phyloP scores from a whole-genome alignment of 768 basidiomycete genomes.

The Amyloporia xantha region DNA sequence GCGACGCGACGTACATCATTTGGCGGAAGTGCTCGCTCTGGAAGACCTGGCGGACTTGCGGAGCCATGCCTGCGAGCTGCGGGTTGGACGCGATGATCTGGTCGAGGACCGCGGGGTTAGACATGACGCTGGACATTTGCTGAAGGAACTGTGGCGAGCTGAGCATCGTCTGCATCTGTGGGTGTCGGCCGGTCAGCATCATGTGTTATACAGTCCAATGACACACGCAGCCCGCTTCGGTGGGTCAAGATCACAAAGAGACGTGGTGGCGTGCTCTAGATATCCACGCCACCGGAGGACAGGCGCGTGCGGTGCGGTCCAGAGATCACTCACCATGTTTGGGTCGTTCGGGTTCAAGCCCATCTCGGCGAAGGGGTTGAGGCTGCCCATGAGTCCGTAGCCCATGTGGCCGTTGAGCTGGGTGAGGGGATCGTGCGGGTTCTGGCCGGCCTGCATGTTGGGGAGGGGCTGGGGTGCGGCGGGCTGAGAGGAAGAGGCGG shows the following conservation, averaged over 20 bases:
- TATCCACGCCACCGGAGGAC: no score
- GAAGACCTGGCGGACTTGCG: slow-evolving; percentile 74
- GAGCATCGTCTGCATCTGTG: slow-evolving; percentile 78
- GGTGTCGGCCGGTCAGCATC: neutral
- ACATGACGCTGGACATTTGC: slow-evolving; percentile 84
- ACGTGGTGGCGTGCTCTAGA: no score
- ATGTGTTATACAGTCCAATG: no score
- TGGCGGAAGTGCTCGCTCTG: slow-evolving; percentile 69
- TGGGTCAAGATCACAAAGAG: no score
- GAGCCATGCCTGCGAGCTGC: slow-evolving; percentile 65
- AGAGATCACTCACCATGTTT: slow-evolving; percentile 71
- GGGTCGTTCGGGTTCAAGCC: slow-evolving; percentile 91
- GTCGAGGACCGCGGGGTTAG: slow-evolving; percentile 84
- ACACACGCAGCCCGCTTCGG: no score
- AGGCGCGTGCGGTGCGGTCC: no score
- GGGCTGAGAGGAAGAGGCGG: slow-evolving; percentile 30
- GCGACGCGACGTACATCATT: slow-evolving; percentile 56
- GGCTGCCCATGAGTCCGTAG: slow-evolving; percentile 73
- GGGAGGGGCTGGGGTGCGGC: slow-evolving; percentile 57
- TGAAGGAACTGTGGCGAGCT: slow-evolving; percentile 78
- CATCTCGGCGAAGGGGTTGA: slow-evolving; percentile 91
- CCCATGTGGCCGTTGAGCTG: slow-evolving; percentile 73
- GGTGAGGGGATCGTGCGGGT: slow-evolving; percentile 79
- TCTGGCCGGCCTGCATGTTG: slow-evolving; percentile 88
- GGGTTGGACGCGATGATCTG: slow-evolving; percentile 82